Base-by-base conservation (phyloP, 441 rosid species). In the Jatropha multifida region DNA sequence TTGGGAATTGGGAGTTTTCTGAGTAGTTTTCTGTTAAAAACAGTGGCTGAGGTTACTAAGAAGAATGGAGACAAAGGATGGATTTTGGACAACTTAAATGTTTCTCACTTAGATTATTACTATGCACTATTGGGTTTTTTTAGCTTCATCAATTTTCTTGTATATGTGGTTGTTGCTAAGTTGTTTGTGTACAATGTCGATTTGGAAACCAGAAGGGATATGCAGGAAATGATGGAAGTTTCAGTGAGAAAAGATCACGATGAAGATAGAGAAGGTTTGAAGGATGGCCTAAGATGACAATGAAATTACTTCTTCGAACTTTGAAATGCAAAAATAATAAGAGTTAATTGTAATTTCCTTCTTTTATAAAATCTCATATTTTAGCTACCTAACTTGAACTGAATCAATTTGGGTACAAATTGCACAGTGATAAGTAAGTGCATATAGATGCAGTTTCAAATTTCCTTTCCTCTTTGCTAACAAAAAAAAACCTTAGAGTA, bases 91-190 rank as follows among this genome's bases (percentile, higher is more conserved):
- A 93, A 94, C 81, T 84, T 94, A 6, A 94, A 93, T 13, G 81
- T 81, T 20, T 92, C 97, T 51, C 92, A 87, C 62, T 71, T 93
- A n/a, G 98, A 94, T 76, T 85, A 91, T 78, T 91, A 90, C 63
- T 93, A 90, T 37, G 83, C 89, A 20, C 87, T 94, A 80, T 87
- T 93, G 9, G 90, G 88, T 0, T 49, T 84, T 11, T 81, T 94
- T 44, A 86, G 85, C 69, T 51, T 83, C 27, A 42, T 90, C 58
- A 94, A 94, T 80, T 83, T 93, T 9, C 20, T 85, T 4, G 81
- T 85, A 79, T 94, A 86, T 82, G 77, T 94, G 81, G 69, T 84
- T 0, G 89, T 90, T 32, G 79, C 85, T n/a, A 88, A 64, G 86
- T 83, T 71, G 56, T 94, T 90, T 77, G 91, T 83, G 23, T 94